Evolutionary conservation across 345 rosid genomes (phyloP).

Genomic region (Cardiospermum halicacabum): DNA sequence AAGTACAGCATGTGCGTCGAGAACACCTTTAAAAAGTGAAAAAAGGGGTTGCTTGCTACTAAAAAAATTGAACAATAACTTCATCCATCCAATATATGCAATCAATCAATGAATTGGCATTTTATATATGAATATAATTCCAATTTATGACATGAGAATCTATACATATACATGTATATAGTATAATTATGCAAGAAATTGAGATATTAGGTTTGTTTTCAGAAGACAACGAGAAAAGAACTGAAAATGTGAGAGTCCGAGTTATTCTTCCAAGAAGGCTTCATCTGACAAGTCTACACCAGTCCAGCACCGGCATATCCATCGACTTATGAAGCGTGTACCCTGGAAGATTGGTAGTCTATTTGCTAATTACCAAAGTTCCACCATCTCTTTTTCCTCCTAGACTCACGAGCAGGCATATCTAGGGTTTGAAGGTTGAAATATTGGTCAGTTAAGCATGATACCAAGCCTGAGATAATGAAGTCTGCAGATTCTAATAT

Average conservation of each 20-base stretch:
- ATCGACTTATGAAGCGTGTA: neutral
- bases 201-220: neutral
- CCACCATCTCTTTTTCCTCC: slow-evolving; percentile 81
- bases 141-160: neutral
- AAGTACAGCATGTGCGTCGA: no score
- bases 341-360: neutral
- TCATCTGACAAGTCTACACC: neutral
- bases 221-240: neutral
- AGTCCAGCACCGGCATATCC: neutral
- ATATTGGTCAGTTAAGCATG: neutral
- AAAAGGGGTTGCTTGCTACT: no score
- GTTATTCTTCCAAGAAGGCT: neutral
- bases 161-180: neutral
- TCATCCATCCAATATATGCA: neutral
- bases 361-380: slow-evolving; percentile 46
- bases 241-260: neutral
- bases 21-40: no score
- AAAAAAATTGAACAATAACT: neutral
- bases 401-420: slow-evolving; percentile 32
- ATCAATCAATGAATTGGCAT: neutral
- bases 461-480: neutral
- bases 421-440: slow-evolving; percentile 29
- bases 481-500: neutral
- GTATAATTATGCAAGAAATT: neutral
- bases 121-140: neutral